A percentile compares a stretch with the other conserved stretches of the same genome.
These are phyloP conservation scores for Hyparrhenia diplandra DNA, from an alignment of 176 grass and related monocot genomes.

Conservation along the genomic window DNA sequence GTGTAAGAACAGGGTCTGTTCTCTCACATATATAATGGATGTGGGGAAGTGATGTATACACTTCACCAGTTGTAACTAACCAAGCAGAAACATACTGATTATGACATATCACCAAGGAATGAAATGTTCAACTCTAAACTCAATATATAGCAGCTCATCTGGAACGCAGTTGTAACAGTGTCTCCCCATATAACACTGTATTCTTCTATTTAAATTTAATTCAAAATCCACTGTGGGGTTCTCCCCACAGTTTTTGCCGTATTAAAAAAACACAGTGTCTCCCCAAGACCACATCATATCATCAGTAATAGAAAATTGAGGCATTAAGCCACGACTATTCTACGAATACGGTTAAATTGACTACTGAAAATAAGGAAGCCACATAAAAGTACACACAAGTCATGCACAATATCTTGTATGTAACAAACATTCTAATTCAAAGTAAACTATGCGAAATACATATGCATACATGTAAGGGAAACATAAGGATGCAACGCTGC, in stretches of 20 bases:
- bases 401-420: not conserved
- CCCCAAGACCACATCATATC: no score
- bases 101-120: slow-evolving; percentile 10
- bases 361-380: not conserved
- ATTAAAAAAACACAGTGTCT: no score
- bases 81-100: no score
- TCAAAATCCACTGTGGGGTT: no score
- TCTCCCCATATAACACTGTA: no score
- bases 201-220: no score
- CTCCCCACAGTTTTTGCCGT: no score
- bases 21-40: not conserved
- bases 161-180: not conserved
- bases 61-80: no score
- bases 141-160: slow-evolving; percentile 11
- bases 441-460: slow-evolving; percentile 9
- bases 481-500: slow-evolving; percentile 1
- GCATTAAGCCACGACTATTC: not conserved
- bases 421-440: not conserved
- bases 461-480: not conserved
- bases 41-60: not conserved
- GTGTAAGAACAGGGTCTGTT: no score
- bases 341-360: not conserved
- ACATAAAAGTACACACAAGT: not conserved
- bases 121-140: not conserved
- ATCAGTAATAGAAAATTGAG: no score